Conservation (phyloP, 2,329 filamentous ascomycete genomes). For the Polytolypa hystricis region DNA sequence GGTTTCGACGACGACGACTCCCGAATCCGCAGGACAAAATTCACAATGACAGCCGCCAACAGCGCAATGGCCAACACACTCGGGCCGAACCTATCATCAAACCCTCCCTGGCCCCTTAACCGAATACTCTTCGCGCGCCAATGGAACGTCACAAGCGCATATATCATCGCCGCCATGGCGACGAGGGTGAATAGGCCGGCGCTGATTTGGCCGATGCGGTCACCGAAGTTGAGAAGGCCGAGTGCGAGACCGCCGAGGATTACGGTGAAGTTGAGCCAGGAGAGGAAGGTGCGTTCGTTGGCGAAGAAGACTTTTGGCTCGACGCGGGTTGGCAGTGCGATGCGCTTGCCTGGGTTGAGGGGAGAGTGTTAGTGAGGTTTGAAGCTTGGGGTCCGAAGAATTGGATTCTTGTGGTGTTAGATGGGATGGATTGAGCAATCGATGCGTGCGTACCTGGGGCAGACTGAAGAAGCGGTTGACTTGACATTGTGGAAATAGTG, state of each 20-base stretch:
- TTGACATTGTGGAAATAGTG: constrained; percentile 64
- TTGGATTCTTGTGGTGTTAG: constrained; percentile 5
- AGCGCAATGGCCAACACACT: constrained; percentile 81
- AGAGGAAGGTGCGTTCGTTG: constrained; percentile 97
- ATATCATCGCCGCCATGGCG: constrained; percentile 89
- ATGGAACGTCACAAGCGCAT: constrained; percentile 89
- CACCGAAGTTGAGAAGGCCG: constrained; percentile 95
- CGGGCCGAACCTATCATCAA: constrained; percentile 91
- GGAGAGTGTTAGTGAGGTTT: constrained; percentile 3
- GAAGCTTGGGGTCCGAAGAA: constrained; percentile 6
- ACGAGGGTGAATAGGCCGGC: constrained; percentile 90
- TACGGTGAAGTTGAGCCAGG: constrained; percentile 99
- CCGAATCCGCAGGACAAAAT: constrained; percentile 66
- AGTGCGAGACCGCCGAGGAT: constrained; percentile 94
- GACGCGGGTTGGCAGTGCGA: constrained; percentile 92
- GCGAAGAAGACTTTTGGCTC: constrained; percentile 99
- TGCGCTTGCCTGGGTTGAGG: constrained; percentile 77
- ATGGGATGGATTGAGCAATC: constrained; percentile 2
- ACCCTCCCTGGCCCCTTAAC: constrained; percentile 81
- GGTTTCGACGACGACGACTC: no score
- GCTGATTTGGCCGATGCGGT: constrained; percentile 84
- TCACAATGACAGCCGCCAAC: constrained; percentile 81
- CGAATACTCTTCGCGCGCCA: constrained; percentile 93
- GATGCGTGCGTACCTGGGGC: constrained; percentile 80
- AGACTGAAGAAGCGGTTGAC: constrained; percentile 89